Conservation (phyloP, 306 rosid species). For the Cicer judaicum region DNA sequence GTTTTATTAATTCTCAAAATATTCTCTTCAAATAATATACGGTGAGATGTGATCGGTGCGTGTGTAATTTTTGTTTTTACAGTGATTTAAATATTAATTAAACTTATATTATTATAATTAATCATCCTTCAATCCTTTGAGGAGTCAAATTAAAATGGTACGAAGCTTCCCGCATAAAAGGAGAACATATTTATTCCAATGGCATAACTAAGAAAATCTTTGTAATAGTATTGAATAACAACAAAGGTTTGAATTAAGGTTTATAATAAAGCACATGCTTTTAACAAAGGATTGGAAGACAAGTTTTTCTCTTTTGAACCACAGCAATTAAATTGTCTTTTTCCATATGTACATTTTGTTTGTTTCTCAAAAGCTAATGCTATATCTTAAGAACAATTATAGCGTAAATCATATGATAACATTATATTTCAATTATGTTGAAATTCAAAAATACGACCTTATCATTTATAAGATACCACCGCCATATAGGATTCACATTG, state of each 20-base stretch:
- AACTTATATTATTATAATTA: too few species aligned
- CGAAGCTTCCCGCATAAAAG: constrained; percentile 22
- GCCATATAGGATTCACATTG: neutral
- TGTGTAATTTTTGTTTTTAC: too few species aligned
- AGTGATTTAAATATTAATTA: too few species aligned
- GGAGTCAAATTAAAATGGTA: constrained; percentile 14
- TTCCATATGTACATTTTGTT: constrained; percentile 27
- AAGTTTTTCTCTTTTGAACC: constrained; percentile 12
- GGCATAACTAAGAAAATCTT: neutral
- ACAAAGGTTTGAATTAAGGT: constrained; percentile 25
- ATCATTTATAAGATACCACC: neutral
- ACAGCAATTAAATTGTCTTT: constrained; percentile 11
- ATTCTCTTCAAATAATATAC: too few species aligned
- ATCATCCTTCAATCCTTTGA: constrained; percentile 8
- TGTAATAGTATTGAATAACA: neutral
- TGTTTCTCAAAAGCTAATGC: constrained; percentile 35
- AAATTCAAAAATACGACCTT: too few species aligned
- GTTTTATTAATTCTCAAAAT: too few species aligned
- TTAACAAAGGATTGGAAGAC: neutral
- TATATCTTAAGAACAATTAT: neutral
- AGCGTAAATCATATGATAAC: too few species aligned
- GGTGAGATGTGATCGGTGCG: too few species aligned
- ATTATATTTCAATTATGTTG: too few species aligned
- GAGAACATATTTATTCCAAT: neutral
- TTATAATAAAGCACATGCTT: constrained; percentile 2